phyloP scores from a whole-genome alignment of 2,329 filamentous ascomycete species.

The Trichoderma semiorbis region DNA sequence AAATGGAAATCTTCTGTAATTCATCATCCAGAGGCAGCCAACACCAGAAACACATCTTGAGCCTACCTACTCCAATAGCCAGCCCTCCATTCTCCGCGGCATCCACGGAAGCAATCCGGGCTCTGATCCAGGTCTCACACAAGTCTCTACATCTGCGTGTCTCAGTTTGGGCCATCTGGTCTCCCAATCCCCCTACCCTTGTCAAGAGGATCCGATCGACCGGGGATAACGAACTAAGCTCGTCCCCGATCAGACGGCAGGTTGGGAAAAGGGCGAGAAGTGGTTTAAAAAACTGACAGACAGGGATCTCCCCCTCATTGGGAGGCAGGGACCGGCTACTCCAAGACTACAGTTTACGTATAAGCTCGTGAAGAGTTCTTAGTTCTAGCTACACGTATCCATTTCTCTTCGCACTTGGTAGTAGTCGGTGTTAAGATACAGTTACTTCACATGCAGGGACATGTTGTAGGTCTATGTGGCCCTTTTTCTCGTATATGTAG shows the following conservation, averaged over 20 bases:
- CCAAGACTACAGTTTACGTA: background rate
- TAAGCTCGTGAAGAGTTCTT: background rate
- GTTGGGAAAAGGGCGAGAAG: background rate
- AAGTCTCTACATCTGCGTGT: background rate
- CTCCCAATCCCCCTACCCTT: background rate
- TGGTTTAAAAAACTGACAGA: background rate
- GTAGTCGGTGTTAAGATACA: background rate
- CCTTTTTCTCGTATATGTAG: background rate
- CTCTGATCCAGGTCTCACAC: background rate
- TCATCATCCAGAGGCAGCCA: background rate
- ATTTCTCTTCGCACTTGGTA: background rate
- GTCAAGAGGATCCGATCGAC: conserved; percentile 6
- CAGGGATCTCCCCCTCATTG: background rate
- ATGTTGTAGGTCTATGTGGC: background rate
- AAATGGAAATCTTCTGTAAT: background rate
- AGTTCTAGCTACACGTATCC: background rate
- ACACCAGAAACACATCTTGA: background rate
- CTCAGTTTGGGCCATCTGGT: background rate
- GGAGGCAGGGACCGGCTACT: background rate
- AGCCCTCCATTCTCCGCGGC: background rate
- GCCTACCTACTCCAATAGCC: background rate
- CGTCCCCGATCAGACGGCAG: background rate
- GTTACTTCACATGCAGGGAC: background rate
- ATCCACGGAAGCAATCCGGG: background rate
- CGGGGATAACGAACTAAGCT: background rate